Base-by-base conservation (phyloP, 1,284 basidiomycete species). In the Fomitiporia mediterranea region DNA sequence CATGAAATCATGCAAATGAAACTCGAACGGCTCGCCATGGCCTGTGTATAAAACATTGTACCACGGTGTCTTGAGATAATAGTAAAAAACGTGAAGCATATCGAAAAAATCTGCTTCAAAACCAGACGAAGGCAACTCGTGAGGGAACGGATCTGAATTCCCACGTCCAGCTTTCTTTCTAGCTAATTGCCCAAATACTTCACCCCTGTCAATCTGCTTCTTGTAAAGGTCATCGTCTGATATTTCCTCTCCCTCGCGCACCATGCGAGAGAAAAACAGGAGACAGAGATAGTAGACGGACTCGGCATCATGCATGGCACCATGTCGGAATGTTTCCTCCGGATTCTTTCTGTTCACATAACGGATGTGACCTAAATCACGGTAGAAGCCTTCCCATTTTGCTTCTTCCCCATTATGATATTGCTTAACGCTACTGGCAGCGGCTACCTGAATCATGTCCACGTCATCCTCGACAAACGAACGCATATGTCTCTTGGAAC, bases 1-100 rank as follows among this genome's bases (percentile, higher is more conserved):
- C 46, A 48, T 48, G 46, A 48, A 32, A 32, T 32, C 46, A 21
- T 48, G 46, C 46, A 48, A 30, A 30, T 48, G 46, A 48, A 48
- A 48, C 25, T 48, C 46, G 46, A 28, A 35, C 9, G 2, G 28
- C 46, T 48, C 25, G 23, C 46, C 15, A 7, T 28, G 9, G 8
- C 25, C 25, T 11, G 46, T 48, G 19, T 9, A 7, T 7, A 5
- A 5, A 27, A 48, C 46, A 48, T 48, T 48, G 25, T 48, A 48
- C 46, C 46, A 48, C 4, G 46, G 46, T 11, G n/a, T 4, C 7
- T 27, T 30, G 9, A 48, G 6, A n/a, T 48, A 48, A 5, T 3
- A n/a, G 25, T 9, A 13, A 5, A 48, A 28, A 9, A 21, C 17
- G n/a, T 35, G 4, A 17, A 48, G 27, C 46, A 48, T 48, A 17